These are phyloP conservation scores for Aspergillus haitiensis DNA, from an alignment of 495 filamentous ascomycete genomes.

Conservation along the genomic window DNA sequence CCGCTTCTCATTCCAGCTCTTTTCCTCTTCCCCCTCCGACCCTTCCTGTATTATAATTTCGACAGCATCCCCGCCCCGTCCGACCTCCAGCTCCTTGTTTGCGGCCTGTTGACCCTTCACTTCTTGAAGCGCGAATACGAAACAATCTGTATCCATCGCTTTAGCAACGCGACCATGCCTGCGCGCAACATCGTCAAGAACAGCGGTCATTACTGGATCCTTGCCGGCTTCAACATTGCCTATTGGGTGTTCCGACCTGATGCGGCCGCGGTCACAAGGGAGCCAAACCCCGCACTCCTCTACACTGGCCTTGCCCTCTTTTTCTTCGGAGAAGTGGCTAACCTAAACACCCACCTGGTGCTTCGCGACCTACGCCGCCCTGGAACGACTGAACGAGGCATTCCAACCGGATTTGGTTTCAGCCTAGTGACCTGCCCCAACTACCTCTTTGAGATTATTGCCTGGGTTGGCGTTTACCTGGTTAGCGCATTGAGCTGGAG, in stretches of 20 bases:
- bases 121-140: conserved; percentile 96
- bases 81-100: conserved; percentile 66
- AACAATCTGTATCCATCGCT: conserved; percentile 91
- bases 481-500: conserved; percentile 74
- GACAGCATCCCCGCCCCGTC: conserved; percentile 56
- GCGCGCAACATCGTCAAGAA: conserved; percentile 86
- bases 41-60: conserved; percentile 67
- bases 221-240: conserved; percentile 79
- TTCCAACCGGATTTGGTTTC: conserved; percentile 87
- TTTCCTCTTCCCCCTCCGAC: conserved; percentile 66
- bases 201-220: conserved; percentile 83
- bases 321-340: conserved; percentile 72
- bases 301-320: conserved; percentile 69
- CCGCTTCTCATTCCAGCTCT: conserved; percentile 88
- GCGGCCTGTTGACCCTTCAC: conserved; percentile 71
- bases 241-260: conserved; percentile 81
- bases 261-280: conserved; percentile 52
- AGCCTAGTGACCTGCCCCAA: conserved; percentile 89
- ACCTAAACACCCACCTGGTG: conserved; percentile 74
- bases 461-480: conserved; percentile 77
- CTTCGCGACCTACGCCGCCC: conserved; percentile 71
- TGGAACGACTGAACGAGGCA: conserved; percentile 83
- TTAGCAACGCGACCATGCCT: conserved; percentile 92
- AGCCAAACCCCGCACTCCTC: conserved; percentile 49
- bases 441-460: conserved; percentile 88